phyloP scores from a whole-genome alignment of 805 yeast genomes.

The Schizosaccharomyces octosporus region DNA sequence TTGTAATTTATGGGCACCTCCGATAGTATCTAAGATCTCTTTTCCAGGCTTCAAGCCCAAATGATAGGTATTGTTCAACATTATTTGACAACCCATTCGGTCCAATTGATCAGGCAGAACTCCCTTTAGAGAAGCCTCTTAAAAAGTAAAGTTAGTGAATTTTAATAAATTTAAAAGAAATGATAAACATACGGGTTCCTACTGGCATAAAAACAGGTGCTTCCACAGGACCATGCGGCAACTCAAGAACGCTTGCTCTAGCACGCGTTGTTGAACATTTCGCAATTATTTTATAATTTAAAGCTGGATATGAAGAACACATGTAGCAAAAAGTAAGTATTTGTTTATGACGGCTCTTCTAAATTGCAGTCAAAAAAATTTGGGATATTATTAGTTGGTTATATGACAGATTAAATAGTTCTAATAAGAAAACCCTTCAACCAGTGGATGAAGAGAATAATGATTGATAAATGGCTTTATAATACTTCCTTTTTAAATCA shows the following conservation, averaged over 20 bases:
- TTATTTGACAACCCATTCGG: slow-evolving; percentile 18
- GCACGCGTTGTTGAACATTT: slow-evolving; percentile 20
- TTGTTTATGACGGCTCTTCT: no score
- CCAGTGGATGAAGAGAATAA: background rate
- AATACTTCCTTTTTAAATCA: background rate
- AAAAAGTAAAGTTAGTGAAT: slow-evolving; percentile 7
- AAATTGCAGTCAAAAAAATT: no score
- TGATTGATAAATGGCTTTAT: background rate
- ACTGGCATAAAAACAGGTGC: slow-evolving; percentile 8
- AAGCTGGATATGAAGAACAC: slow-evolving; percentile 8
- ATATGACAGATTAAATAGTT: background rate
- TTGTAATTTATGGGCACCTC: slow-evolving; percentile 22
- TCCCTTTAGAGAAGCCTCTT: slow-evolving; percentile 23
- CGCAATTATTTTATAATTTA: slow-evolving; percentile 19
- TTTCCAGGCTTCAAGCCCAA: slow-evolving; percentile 22
- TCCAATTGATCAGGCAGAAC: slow-evolving; percentile 20
- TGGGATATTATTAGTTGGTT: no score
- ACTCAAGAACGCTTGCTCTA: slow-evolving; percentile 18
- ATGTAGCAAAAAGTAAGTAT: no score
- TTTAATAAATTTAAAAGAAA: slow-evolving; percentile 16
- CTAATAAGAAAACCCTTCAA: background rate
- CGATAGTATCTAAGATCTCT: slow-evolving; percentile 18
- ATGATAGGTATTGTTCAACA: slow-evolving; percentile 22
- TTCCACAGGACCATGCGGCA: background rate
- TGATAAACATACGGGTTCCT: slow-evolving; percentile 21